These are phyloP conservation scores for Hordeum pubiflorum DNA, from an alignment of 202 grass and related monocot genomes.

Conservation along the genomic window DNA sequence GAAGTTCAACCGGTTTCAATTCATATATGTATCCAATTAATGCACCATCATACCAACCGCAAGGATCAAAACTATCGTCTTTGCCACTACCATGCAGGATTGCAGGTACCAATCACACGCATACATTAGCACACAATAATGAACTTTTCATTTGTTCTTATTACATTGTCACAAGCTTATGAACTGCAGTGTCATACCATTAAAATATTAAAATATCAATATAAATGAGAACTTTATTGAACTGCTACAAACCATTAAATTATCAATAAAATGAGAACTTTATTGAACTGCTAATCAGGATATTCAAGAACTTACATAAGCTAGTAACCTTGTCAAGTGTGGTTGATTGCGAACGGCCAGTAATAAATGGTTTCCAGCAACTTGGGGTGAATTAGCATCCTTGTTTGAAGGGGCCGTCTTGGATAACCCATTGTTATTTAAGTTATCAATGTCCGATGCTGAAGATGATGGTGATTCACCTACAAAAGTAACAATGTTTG, in stretches of 20 bases:
- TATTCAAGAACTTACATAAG: constrained; percentile 65
- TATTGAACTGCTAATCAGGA: neutral
- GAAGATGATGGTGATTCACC: constrained; percentile 98
- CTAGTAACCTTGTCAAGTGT: constrained; percentile 68
- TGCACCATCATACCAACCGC: neutral
- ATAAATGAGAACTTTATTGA: constrained; percentile 7
- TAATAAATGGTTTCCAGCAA: constrained; percentile 66
- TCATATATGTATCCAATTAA: neutral
- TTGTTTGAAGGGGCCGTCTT: constrained; percentile 65
- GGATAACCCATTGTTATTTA: constrained; percentile 73
- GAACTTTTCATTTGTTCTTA: neutral
- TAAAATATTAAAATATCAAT: constrained; percentile 6
- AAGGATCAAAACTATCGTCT: neutral
- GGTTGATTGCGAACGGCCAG: constrained; percentile 67
- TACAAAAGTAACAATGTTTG: constrained; percentile 38
- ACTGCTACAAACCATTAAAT: neutral
- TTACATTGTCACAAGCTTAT: neutral
- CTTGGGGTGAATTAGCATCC: constrained; percentile 89
- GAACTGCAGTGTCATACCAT: neutral
- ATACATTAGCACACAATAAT: neutral
- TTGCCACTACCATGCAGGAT: neutral
- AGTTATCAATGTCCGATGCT: constrained; percentile 92
- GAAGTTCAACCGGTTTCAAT: neutral
- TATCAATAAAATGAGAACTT: neutral
- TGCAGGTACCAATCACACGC: neutral